Evolutionary conservation across 1,284 basidiomycete species (phyloP).

Genomic region (Microbotryum lychnidis-dioicae): DNA sequence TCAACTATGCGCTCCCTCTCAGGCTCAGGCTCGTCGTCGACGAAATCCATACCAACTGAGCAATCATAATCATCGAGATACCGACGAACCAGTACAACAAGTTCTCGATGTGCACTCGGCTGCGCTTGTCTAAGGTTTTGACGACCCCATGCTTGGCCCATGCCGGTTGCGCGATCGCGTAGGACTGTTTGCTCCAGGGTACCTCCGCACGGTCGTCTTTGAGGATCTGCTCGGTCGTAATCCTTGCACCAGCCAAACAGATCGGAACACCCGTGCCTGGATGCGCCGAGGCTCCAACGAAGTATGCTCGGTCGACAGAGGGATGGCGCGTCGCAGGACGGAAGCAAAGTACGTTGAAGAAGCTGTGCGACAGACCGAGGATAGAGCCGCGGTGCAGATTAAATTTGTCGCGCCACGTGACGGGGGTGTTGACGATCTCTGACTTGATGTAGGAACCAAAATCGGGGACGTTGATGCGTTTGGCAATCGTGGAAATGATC

Average conservation of each 20-base stretch:
- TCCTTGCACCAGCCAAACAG: slow-evolving; percentile 29
- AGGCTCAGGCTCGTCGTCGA: too few relatives aligned
- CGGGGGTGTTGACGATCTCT: slow-evolving; percentile 38
- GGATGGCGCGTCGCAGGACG: slow-evolving; percentile 37
- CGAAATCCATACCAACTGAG: too few relatives aligned
- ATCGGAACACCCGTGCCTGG: slow-evolving; percentile 40
- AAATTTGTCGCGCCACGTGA: slow-evolving; percentile 42
- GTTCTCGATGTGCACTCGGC: too few relatives aligned
- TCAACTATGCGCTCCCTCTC: too few relatives aligned
- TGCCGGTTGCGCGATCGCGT: too few relatives aligned
- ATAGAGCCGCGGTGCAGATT: slow-evolving; percentile 43
- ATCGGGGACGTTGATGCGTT: slow-evolving; percentile 25
- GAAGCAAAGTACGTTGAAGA: slow-evolving; percentile 38
- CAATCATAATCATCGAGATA: too few relatives aligned
- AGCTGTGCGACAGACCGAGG: slow-evolving; percentile 40
- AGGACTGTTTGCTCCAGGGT: too few relatives aligned
- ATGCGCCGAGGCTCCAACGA: slow-evolving; percentile 42
- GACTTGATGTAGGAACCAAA: slow-evolving; percentile 31
- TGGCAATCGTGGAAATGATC: slow-evolving; percentile 30
- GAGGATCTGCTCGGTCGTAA: slow-evolving; percentile 34
- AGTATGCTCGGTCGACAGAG: slow-evolving; percentile 38
- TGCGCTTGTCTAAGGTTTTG: too few relatives aligned
- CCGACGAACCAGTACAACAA: too few relatives aligned
- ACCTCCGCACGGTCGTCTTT: slow-evolving; percentile 17
- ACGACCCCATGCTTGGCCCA: too few relatives aligned